These are phyloP conservation scores for Pisolithus marmoratus DNA, from an alignment of 768 basidiomycete genomes.

Conservation along the genomic window DNA sequence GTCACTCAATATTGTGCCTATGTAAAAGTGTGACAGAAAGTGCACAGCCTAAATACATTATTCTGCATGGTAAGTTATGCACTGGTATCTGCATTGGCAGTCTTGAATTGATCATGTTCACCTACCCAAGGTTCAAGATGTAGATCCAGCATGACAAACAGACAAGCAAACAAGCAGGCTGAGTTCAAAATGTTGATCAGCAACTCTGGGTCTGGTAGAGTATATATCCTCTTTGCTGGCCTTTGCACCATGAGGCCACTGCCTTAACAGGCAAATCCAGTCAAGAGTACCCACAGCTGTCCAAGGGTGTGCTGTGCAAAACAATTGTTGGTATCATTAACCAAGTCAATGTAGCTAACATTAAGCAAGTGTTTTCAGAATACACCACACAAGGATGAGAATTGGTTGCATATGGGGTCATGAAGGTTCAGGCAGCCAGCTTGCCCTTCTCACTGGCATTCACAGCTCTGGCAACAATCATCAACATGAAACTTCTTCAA, in stretches of 20 bases:
- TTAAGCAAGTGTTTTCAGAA: slow-evolving; percentile 91
- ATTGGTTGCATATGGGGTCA: slow-evolving; percentile 86
- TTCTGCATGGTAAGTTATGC: slow-evolving; percentile 78
- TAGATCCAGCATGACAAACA: no score
- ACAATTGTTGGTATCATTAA: slow-evolving; percentile 99
- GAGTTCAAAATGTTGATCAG: no score
- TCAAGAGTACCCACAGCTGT: no score
- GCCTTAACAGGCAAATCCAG: no score
- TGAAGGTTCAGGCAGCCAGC: slow-evolving; percentile 97
- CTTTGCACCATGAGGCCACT: no score
- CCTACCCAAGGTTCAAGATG: no score
- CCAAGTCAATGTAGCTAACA: slow-evolving; percentile 94
- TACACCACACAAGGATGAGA: slow-evolving; percentile 92
- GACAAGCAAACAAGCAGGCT: no score
- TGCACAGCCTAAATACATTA: no score
- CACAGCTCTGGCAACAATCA: slow-evolving; percentile 86
- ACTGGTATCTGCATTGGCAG: neutral
- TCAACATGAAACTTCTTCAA: slow-evolving; percentile 96
- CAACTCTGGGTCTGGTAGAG: no score
- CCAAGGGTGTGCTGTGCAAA: slow-evolving; percentile 46
- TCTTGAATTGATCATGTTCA: neutral
- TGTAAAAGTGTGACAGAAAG: slow-evolving; percentile 94
- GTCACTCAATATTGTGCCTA: slow-evolving; percentile 99
- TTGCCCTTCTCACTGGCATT: slow-evolving; percentile 98
- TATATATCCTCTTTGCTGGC: no score